A percentile compares a stretch with the other conserved stretches of the same genome.
Conservation (phyloP, 169 alveolate species). For the Theileria sp. region DNA sequence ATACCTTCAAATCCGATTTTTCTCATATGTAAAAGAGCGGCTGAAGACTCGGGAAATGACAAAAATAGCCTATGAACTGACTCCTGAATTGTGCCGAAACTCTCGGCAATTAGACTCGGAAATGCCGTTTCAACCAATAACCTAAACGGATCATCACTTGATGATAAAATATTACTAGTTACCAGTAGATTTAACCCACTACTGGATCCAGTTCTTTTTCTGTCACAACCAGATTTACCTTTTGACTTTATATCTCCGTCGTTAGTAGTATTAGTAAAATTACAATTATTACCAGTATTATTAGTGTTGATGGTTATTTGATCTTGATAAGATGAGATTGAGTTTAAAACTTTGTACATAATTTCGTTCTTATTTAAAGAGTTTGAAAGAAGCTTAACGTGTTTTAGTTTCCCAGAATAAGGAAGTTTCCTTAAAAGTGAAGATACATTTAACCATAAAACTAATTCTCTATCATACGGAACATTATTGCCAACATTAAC, state of each 20-base stretch:
- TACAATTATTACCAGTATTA: not conserved
- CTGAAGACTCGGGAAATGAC: conserved; percentile 58
- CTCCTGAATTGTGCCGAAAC: conserved; percentile 13
- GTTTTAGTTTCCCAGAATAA: conserved; percentile 6
- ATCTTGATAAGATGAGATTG: not conserved
- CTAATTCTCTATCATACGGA: conserved; percentile 1
- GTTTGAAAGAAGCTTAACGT: conserved; percentile 7
- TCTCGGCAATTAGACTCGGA: conserved; percentile 12
- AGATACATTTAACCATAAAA: conserved; percentile 7
- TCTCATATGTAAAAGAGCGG: conserved; percentile 27
- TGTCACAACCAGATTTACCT: not conserved
- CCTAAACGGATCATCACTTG: conserved; percentile 7
- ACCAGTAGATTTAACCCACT: not conserved
- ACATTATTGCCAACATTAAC: not conserved
- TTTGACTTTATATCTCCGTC: not conserved
- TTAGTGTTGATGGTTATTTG: not conserved
- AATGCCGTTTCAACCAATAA: conserved; percentile 26
- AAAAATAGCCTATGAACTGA: conserved; percentile 29
- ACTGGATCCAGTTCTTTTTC: not conserved
- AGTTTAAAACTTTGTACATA: not conserved
- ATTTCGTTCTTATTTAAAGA: conserved; percentile 9
- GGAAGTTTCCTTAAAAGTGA: conserved; percentile 21
- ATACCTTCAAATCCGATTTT: not conserved
- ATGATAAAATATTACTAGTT: conserved; percentile 15
- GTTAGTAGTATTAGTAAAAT: too few species aligned